Base-by-base conservation (phyloP, 495 filamentous ascomycete species). In the Talaromyces ruber region DNA sequence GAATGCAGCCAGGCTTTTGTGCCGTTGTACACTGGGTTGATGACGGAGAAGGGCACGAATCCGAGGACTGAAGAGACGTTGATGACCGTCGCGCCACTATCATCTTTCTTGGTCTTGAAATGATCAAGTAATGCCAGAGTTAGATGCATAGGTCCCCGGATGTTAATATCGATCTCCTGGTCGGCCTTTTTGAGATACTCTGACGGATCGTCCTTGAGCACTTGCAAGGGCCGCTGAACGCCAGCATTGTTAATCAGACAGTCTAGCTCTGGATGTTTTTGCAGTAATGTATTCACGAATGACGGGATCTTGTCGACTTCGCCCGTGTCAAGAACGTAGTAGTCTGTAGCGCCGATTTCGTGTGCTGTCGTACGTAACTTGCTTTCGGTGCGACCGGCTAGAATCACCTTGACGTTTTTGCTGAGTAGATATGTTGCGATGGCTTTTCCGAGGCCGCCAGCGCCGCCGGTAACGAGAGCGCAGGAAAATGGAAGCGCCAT, bases 1-100 rank as follows among this genome's bases (percentile, higher is more conserved):
- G 75, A 80, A 64, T 81, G 80, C 51, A 77, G 16, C 75, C 75
- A 80, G 5, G 78, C 74, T 55, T 81, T 81, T 7, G 77, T 80
- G 12, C 71, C 79, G 63, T 77, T 75, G 63, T 82, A 81, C 1
- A 77, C 75, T 1, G 76, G 76, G 61, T 80, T 82, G 60, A 79
- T 70, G 47, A 80, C 59, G 6, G 63, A 67, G 34, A 74, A 71
- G 0, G 78, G 78, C 5, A 74, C 65, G 63, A 71, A 79, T 5
- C 72, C 80, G 21, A 81, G 68, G 9, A 78, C 64, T n/a, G 71
- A 77, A 16, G 74, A 78, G 5, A 82, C 73, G 57, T 80, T 81
- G 58, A 81, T 73, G 57, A 80, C 74, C 0, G 74, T 58, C 1
- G 72, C 74, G 6, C 64, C 62, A 25, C 62, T 52, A 6, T 52